Conservation (phyloP, 2,329 filamentous ascomycete genomes). For the Alternaria tenuissima region DNA sequence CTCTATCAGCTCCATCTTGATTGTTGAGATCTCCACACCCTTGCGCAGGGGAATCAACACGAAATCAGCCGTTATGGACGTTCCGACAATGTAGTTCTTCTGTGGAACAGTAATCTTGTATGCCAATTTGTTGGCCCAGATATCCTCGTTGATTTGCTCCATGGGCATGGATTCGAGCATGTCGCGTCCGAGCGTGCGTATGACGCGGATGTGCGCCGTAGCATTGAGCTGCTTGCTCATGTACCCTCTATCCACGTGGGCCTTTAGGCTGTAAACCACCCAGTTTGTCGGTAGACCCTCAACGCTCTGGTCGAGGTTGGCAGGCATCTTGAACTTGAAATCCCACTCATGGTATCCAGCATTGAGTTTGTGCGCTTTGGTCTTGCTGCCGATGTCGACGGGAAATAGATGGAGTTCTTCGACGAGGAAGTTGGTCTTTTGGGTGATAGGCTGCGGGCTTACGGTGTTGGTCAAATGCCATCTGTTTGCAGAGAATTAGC, state of each 20-base stretch:
- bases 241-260: constrained; percentile 85
- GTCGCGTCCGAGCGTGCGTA: constrained; percentile 63
- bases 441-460: constrained; percentile 54
- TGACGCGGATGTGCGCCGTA: constrained; percentile 68
- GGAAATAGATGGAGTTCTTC: constrained; percentile 57
- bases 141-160: constrained; percentile 81
- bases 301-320: constrained; percentile 77
- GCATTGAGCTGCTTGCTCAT: constrained; percentile 86
- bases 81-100: constrained; percentile 94
- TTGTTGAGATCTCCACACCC: constrained; percentile 83
- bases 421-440: constrained; percentile 58
- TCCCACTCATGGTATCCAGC: constrained; percentile 60
- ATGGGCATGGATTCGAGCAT: constrained; percentile 71
- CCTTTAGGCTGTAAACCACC: constrained; percentile 90
- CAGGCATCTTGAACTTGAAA: constrained; percentile 58
- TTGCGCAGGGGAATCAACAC: constrained; percentile 88
- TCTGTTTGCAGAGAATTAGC: constrained; percentile 33
- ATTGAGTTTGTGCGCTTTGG: constrained; percentile 58
- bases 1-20: constrained; percentile 83
- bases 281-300: constrained; percentile 88
- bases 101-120: constrained; percentile 94
- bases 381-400: constrained; percentile 46
- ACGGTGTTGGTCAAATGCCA: constrained; percentile 51
- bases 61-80: constrained; percentile 83
- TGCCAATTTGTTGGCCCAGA: constrained; percentile 97